These are phyloP conservation scores for Halophytophthora polymorphica DNA, from an alignment of 352 stramenopile genomes.

Conservation along the genomic window DNA sequence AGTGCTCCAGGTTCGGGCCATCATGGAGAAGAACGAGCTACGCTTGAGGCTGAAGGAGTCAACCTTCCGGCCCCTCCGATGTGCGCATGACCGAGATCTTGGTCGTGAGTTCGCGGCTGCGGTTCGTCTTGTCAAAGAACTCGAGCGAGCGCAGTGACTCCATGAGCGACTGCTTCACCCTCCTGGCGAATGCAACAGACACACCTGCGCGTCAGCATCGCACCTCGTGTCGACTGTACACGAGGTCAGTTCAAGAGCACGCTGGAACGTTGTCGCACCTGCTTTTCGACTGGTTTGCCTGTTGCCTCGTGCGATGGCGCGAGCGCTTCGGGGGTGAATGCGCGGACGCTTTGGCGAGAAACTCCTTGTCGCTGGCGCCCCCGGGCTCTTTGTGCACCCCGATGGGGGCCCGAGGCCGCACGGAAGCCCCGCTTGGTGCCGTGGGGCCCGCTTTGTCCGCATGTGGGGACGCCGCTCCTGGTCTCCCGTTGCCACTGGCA, in stretches of 20 bases:
- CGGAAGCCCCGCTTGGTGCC: slow-evolving; percentile 24
- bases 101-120: slow-evolving; percentile 54
- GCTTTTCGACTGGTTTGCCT: slow-evolving; percentile 28
- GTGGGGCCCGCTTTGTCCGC: slow-evolving; percentile 22
- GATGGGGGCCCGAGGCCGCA: slow-evolving; percentile 61
- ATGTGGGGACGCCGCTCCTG: slow-evolving; percentile 6
- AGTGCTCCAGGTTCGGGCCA: no score
- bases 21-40: no score
- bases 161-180: slow-evolving; percentile 67
- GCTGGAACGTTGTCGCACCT: slow-evolving; percentile 15
- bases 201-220: neutral
- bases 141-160: slow-evolving; percentile 67
- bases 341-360: slow-evolving; percentile 38
- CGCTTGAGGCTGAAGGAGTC: neutral
- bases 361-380: slow-evolving; percentile 28
- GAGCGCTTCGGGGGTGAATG: slow-evolving; percentile 41
- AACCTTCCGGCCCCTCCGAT: slow-evolving; percentile 58
- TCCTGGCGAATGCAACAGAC: slow-evolving; percentile 13
- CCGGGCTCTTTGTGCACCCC: slow-evolving; percentile 43
- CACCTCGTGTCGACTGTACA: neutral
- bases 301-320: slow-evolving; percentile 32
- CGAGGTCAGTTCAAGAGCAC: neutral
- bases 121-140: slow-evolving; percentile 75
- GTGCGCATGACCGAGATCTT: slow-evolving; percentile 62
- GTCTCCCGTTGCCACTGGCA: neutral